A percentile compares a stretch with the other conserved stretches of the same genome.
Evolutionary conservation across 1,284 basidiomycete species (phyloP).

Genomic region (Fomitiporia mediterranea): DNA sequence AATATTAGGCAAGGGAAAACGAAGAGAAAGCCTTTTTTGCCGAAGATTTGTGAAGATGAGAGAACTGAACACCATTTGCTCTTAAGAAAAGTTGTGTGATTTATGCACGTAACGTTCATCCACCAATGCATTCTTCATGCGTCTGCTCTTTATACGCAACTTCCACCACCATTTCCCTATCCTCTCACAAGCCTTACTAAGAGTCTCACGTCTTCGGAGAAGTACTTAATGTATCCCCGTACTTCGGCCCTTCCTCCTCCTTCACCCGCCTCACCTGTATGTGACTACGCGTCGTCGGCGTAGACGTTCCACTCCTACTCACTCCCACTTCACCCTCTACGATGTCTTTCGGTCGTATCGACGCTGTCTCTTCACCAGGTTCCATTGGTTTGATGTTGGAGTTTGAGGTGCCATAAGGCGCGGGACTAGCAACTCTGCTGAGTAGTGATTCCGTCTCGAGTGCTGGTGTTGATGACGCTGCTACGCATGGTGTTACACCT

Average conservation of each 20-base stretch:
- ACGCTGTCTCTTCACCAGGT: neutral
- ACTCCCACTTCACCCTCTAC: neutral
- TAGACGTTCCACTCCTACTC: neutral
- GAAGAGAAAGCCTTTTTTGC: no score
- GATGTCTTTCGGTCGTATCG: neutral
- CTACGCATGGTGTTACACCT: neutral
- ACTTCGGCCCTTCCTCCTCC: neutral
- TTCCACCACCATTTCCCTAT: no score
- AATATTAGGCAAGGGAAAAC: no score
- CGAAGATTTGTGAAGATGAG: no score
- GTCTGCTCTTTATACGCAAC: no score
- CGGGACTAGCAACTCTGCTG: neutral
- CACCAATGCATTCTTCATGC: no score
- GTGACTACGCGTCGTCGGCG: no score
- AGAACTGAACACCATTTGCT: no score
- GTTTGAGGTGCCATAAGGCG: neutral
- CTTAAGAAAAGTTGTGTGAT: no score
- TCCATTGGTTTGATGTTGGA: neutral
- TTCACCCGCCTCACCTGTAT: neutral
- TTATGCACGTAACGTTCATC: no score
- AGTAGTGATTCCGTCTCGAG: neutral
- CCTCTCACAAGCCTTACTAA: no score
- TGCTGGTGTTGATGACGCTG: neutral
- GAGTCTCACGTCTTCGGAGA: neutral
- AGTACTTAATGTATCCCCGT: slow-evolving; percentile 1